Conservation (phyloP, 164 flowering plant genomes). For the Chimonanthus praecox region DNA sequence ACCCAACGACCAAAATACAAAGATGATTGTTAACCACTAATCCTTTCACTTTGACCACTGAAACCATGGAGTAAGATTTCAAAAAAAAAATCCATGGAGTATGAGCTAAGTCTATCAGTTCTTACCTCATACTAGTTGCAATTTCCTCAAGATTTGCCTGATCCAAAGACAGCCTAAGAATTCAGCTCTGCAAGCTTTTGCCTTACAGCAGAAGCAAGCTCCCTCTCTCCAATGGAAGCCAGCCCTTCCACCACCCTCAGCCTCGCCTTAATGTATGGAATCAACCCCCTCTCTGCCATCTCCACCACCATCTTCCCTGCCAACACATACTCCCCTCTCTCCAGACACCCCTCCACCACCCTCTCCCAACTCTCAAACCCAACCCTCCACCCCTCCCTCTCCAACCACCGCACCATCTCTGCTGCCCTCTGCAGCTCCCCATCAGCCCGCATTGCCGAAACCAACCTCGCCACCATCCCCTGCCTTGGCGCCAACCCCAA, state of each 20-base stretch:
- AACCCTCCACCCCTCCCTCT: conserved; percentile 34
- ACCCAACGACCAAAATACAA: too few species aligned
- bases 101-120: too few species aligned
- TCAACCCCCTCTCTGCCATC: conserved; percentile 67
- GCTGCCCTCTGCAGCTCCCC: conserved; percentile 53
- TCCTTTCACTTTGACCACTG: too few species aligned
- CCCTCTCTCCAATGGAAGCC: conserved; percentile 39
- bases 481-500: conserved; percentile 49
- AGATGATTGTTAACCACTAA: too few species aligned
- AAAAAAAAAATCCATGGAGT: too few species aligned
- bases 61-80: too few species aligned
- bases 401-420: conserved; percentile 58
- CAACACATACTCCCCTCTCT: conserved; percentile 45
- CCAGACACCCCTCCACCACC: conserved; percentile 65
- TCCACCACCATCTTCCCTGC: conserved; percentile 56
- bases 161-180: conserved; percentile 25
- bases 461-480: conserved; percentile 34
- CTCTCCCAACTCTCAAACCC: conserved; percentile 62
- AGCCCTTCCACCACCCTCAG: conserved; percentile 68
- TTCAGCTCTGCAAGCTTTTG: conserved; percentile 43
- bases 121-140: too few species aligned
- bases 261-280: conserved; percentile 59
- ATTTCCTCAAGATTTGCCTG: too few species aligned
- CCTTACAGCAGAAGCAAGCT: conserved; percentile 57
- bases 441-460: conserved; percentile 44